Evolutionary conservation across 2,329 filamentous ascomycete genomes (phyloP), one percentile per base, ranked within the genome.

Genomic region (Colletotrichum cereale): DNA sequence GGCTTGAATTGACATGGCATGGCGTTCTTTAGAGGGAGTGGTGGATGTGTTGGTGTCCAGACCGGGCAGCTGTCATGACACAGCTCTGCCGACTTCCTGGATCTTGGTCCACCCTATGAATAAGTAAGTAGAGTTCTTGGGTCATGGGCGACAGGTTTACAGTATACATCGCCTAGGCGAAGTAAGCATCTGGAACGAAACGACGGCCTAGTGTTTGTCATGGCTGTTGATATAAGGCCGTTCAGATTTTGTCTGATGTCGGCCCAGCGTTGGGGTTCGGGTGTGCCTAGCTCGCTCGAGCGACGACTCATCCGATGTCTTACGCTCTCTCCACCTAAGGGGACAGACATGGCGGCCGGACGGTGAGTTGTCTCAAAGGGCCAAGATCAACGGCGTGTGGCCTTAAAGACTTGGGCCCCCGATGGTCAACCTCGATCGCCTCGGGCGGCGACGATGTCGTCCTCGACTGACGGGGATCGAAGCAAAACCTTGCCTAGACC

Each of bases 291-390:
- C n/a, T 34, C 34, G 14, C 18, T 58, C 34, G 62, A 42, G 42
- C 42, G 61, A 63, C 47, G 21, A 55, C 26, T 26, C 61, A 63
- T 53, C 48, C 18, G 48, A 55, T 55, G 34, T 24, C 47, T 55
- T 42, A 11, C 18, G 18, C 61, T 42, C 14, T 42, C 62, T 29
- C 2, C 18, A 38, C n/a, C 8, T n/a, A n/a, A n/a, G 11, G 42
- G 16, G 26, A 40, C 36, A 53, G 34, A 18, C 50, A 29, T 29
- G 26, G 36, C 21, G 48, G 36, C 24, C 36, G 36, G 57, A 36
- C 31, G 50, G 47, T 66, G 67, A 66, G 62, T 66, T 66, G 67
- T 66, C 62, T 60, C 38, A 40, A 62, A 18, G 11, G 24, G 47
- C 56, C 36, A 67, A 55, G 60, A 50, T 24, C 10, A 52, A n/a